phyloP scores from a whole-genome alignment of 2,329 filamentous ascomycete genomes.

The Stenocarpella maydis region DNA sequence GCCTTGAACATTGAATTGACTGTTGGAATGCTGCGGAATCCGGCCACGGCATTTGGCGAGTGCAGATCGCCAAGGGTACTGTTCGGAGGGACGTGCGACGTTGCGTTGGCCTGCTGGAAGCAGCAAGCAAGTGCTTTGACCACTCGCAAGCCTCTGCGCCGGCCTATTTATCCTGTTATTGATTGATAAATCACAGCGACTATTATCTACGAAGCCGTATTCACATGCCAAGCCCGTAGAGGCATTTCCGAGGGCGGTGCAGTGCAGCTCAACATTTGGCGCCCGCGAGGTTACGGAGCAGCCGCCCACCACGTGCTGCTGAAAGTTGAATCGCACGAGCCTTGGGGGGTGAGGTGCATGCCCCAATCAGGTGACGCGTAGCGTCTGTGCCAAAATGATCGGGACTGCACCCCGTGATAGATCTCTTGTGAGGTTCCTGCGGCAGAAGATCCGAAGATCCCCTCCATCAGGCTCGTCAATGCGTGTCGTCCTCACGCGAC shows the following conservation, averaged over 20 bases:
- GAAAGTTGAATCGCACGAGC: conserved; percentile 3
- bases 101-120: not conserved
- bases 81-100: conserved; percentile 23
- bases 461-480: conserved; percentile 25
- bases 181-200: conserved; percentile 23
- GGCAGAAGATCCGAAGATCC: conserved; percentile 19
- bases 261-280: conserved; percentile 5
- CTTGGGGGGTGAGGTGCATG: not conserved
- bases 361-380: conserved; percentile 22
- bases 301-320: not conserved
- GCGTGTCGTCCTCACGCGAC: conserved; percentile 10
- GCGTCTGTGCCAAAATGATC: conserved; percentile 23
- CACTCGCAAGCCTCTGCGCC: conserved; percentile 9
- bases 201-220: conserved; percentile 16
- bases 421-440: conserved; percentile 19
- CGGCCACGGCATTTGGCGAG: conserved; percentile 4
- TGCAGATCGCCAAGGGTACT: conserved; percentile 26
- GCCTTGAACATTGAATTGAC: not conserved
- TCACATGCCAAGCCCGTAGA: conserved; percentile 17
- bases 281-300: conserved; percentile 1
- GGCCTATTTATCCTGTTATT: conserved; percentile 1
- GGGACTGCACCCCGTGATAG: conserved; percentile 10
- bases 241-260: not conserved
- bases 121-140: conserved; percentile 14
- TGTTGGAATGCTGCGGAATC: not conserved